Evolutionary conservation across 2,329 filamentous ascomycete genomes (phyloP), one percentile per base, ranked within the genome.

Genomic region (Aphanoascus verrucosus): DNA sequence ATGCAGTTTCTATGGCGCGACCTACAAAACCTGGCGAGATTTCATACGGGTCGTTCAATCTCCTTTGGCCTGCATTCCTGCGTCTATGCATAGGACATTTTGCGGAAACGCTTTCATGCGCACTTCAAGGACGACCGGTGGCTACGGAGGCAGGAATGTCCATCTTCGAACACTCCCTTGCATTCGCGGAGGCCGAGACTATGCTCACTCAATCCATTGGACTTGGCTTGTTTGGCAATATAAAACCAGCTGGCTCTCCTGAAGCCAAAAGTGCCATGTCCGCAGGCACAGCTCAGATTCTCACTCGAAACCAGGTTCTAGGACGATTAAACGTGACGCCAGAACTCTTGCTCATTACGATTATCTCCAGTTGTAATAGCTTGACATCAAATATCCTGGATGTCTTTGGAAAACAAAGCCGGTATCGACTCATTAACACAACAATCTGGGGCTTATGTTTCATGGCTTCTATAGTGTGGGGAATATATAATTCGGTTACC

Each of bases 131-230:
- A 32, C 82, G 86, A 1, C 79, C 82, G 1, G 80, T 88, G 0
- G 81, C 86, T 58, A 85, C 87, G 0, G 93, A 97, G 70, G 94
- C 88, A 1, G 90, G 89, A 15, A 95, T 97, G 87, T 95, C 90
- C 0, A 79, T 96, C 1, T 95, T 97, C 63, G 93, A 98, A 66
- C 90, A 96, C 64, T 96, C 90, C 0, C 76, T 98, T 7, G 91
- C 91, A 1, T 98, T 97, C 71, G 88, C 91, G 9, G 93, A 98
- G 69, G 91, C 91, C 7, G 93, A 98, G 67, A 85, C 87, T 31
- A 86, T 90, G 58, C 83, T 96, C 44, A 84, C 83, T 61, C 86
- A 84, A 59, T 86, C 89, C 49, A 78, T 95, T 12, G 84, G 84
- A 11, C 81, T 89, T 67, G 82, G 84, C 0, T 62, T 81, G 0